Evolutionary conservation across 352 stramenopile species (phyloP).

Genomic region (Pythium sp.): DNA sequence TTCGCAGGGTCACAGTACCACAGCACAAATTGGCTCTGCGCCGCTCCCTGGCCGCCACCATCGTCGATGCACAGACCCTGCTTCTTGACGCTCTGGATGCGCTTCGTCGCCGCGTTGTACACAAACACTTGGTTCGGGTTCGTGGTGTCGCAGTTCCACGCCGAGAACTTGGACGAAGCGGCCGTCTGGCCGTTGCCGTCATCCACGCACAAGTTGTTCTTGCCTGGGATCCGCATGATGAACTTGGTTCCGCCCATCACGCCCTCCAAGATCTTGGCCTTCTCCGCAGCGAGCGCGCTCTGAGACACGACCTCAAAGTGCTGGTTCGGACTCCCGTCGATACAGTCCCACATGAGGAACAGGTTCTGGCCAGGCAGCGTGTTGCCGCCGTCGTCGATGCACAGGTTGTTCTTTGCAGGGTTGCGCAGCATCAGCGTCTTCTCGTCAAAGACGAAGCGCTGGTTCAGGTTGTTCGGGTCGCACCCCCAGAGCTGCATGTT

Average conservation of each 20-base stretch:
- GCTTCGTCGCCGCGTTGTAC: background rate
- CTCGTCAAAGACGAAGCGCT: slow-evolving; percentile 24
- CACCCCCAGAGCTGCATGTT: slow-evolving; percentile 19
- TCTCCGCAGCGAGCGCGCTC: slow-evolving; percentile 14
- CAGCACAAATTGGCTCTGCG: slow-evolving; percentile 4
- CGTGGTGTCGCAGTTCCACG: slow-evolving; percentile 14
- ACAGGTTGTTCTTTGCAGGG: background rate
- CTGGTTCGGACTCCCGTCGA: slow-evolving; percentile 8
- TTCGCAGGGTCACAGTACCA: slow-evolving; percentile 10
- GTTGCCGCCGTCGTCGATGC: slow-evolving; percentile 2
- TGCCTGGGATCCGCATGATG: slow-evolving; percentile 25
- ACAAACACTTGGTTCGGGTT: slow-evolving; percentile 27
- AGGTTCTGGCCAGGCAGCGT: background rate
- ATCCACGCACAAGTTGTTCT: slow-evolving; percentile 31
- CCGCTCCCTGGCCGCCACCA: background rate
- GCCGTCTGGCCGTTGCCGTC: slow-evolving; percentile 20
- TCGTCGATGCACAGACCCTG: background rate
- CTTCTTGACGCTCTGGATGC: background rate
- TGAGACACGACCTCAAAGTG: slow-evolving; percentile 24
- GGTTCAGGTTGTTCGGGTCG: slow-evolving; percentile 27
- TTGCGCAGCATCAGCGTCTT: background rate
- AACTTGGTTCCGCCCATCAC: no score
- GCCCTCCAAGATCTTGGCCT: no score
- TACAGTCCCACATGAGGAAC: slow-evolving; percentile 3
- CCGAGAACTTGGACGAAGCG: slow-evolving; percentile 17